Evolutionary conservation across 148 eudicot species (phyloP), one percentile per base, ranked within the genome.

Genomic region (Rhododendron williamsianum): DNA sequence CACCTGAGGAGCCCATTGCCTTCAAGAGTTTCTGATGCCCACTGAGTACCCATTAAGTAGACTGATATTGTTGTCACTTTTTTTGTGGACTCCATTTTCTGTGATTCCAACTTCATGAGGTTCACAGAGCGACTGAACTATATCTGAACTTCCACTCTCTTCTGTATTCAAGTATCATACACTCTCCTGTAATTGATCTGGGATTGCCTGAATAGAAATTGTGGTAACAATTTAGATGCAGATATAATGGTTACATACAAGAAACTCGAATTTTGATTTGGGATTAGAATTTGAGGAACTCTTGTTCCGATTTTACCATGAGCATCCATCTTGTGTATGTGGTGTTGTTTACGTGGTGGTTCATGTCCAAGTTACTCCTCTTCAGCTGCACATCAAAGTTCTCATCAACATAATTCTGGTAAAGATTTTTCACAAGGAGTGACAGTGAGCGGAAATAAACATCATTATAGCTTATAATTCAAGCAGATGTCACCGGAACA

Each of bases 111-210:
- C 89, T 45, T 69, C 76, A 16, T 91, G 86, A 51, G 93, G 90
- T 18, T 90, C 87, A 81, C 93, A 91, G 0, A 95, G 91, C 46
- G 96, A 95, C 30, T 94, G 84, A 23, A 95, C 87, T 27, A 89
- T 85, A 85, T 91, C 93, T 49, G 93, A 92, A 54, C 91, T 91
- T 73, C 90, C 90, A 85, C 87, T 95, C 97, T 88, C 91, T 90
- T 83, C 93, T 91, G 69, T 93, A 93, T 81, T 95, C 96, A 33
- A 94, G 84, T 2, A 85, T 87, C 16, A 95, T 88, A 25, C 86
- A 1, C 84, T 89, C 88, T 90, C 94, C 87, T 91, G 85, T 74
- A 92, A 89, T 46, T 91, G 73, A 72, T 89, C 95, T 8, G 94
- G 97, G 49, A 91, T 92, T 52, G 89, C 78, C 87, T 85, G 85